Evolutionary conservation across 106 monocot genomes (phyloP).

Genomic region (Iris macrosiphon): DNA sequence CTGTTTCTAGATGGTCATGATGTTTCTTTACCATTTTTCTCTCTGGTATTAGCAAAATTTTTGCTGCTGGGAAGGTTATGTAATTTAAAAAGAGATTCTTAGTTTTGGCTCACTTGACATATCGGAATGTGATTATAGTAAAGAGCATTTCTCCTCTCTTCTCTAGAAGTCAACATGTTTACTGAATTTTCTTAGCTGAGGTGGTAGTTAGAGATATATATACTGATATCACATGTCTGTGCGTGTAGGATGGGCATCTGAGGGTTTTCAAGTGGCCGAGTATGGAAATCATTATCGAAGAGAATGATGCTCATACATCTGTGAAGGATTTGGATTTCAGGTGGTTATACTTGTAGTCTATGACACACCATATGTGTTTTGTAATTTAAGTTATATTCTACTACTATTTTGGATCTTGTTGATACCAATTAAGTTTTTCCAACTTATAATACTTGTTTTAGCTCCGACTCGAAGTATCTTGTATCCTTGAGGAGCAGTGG

Average conservation of each 20-base stretch:
- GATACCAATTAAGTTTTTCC: background rate
- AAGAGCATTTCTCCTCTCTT: too few relatives aligned
- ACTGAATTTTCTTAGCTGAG: background rate
- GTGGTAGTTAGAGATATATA: background rate
- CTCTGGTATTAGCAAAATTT: too few relatives aligned
- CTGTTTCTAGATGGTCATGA: background rate
- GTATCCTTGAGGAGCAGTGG: conserved; percentile 49
- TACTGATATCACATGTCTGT: too few relatives aligned
- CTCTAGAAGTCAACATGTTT: too few relatives aligned
- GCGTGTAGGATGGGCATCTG: conserved; percentile 72
- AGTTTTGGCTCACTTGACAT: too few relatives aligned
- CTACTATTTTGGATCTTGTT: too few relatives aligned
- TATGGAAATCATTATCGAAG: conserved; percentile 62
- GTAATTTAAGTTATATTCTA: too few relatives aligned
- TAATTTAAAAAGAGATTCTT: too few relatives aligned
- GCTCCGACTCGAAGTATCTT: conserved; percentile 69
- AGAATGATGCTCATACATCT: conserved; percentile 47
- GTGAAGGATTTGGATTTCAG: conserved; percentile 85
- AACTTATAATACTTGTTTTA: conserved; percentile 21
- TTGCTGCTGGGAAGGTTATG: too few relatives aligned
- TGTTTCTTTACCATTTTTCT: background rate
- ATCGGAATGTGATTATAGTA: too few relatives aligned
- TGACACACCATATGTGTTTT: too few relatives aligned
- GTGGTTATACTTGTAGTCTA: conserved; percentile 12
- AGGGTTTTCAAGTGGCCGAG: conserved; percentile 87